phyloP scores from a whole-genome alignment of 2,329 filamentous ascomycete genomes.

The Didymellaceae sp. region DNA sequence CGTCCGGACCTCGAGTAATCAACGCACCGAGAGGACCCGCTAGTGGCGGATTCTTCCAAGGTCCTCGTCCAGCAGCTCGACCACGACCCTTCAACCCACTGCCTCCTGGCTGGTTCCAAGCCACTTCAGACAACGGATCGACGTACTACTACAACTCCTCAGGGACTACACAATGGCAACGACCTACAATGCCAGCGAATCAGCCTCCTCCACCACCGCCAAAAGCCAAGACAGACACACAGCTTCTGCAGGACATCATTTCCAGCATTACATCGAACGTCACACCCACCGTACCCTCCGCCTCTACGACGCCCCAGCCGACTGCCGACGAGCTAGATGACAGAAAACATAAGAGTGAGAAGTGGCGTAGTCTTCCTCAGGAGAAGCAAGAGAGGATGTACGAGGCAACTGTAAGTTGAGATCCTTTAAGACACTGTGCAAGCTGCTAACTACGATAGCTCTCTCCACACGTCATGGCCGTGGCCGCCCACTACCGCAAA shows the following conservation, averaged over 20 bases:
- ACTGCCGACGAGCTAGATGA: slow-evolving; percentile 61
- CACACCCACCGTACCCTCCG: slow-evolving; percentile 60
- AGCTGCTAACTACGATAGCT: slow-evolving; percentile 60
- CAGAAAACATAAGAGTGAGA: slow-evolving; percentile 63
- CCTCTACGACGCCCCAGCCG: slow-evolving; percentile 70
- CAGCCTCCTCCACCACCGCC: slow-evolving; percentile 64
- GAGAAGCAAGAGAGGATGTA: slow-evolving; percentile 97
- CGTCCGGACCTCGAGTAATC: slow-evolving; percentile 57
- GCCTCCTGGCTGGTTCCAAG: slow-evolving; percentile 85
- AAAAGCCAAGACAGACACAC: slow-evolving; percentile 74
- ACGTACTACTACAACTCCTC: slow-evolving; percentile 82
- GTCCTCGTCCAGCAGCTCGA: slow-evolving; percentile 54
- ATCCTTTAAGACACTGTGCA: not conserved
- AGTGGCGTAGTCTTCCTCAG: slow-evolving; percentile 71
- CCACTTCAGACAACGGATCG: slow-evolving; percentile 69
- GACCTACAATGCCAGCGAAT: slow-evolving; percentile 71
- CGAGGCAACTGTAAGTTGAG: slow-evolving; percentile 79
- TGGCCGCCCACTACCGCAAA: slow-evolving; percentile 85
- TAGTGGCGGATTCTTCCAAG: slow-evolving; percentile 55
- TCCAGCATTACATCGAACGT: slow-evolving; percentile 79
- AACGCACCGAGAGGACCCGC: slow-evolving; percentile 63
- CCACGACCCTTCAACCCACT: slow-evolving; percentile 67
- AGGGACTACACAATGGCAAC: slow-evolving; percentile 81
- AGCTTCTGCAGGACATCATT: slow-evolving; percentile 75
- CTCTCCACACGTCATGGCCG: slow-evolving; percentile 81